These are phyloP conservation scores for Suillus discolor DNA, from an alignment of 768 basidiomycete genomes.

Conservation along the genomic window DNA sequence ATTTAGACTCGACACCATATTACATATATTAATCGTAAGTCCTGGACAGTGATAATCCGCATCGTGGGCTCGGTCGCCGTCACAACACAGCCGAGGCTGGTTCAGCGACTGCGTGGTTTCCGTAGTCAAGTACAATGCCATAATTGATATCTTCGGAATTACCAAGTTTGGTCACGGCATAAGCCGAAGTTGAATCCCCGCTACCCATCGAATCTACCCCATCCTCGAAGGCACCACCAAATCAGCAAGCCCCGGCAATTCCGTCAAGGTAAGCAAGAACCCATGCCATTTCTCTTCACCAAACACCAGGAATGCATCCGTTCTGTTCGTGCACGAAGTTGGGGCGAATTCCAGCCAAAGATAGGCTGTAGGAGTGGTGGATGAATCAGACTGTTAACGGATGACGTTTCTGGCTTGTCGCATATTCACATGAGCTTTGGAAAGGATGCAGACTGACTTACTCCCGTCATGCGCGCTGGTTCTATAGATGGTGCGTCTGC, in stretches of 20 bases:
- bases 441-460: slow-evolving; percentile 22
- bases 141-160: slow-evolving; percentile 6
- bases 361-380: slow-evolving; percentile 38
- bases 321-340: slow-evolving; percentile 1
- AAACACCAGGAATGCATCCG: slow-evolving; percentile 15
- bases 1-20: not conserved
- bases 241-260: slow-evolving; percentile 38
- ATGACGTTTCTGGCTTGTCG: slow-evolving; percentile 35
- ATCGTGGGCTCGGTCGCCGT: not conserved
- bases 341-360: slow-evolving; percentile 11
- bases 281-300: slow-evolving; percentile 22
- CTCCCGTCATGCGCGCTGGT: not conserved
- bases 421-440: slow-evolving; percentile 16
- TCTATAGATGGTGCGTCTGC: slow-evolving; percentile 29
- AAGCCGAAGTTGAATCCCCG: slow-evolving; percentile 32
- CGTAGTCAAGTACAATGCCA: not conserved
- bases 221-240: slow-evolving; percentile 20
- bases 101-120: not conserved
- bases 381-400: slow-evolving; percentile 38
- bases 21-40: not conserved
- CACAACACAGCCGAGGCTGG: not conserved
- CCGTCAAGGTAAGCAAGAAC: slow-evolving; percentile 62
- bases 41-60: not conserved
- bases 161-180: slow-evolving; percentile 22
- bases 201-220: slow-evolving; percentile 14